phyloP scores from a whole-genome alignment of 2,329 filamentous ascomycete species.

The Arthrobotrys iridis region DNA sequence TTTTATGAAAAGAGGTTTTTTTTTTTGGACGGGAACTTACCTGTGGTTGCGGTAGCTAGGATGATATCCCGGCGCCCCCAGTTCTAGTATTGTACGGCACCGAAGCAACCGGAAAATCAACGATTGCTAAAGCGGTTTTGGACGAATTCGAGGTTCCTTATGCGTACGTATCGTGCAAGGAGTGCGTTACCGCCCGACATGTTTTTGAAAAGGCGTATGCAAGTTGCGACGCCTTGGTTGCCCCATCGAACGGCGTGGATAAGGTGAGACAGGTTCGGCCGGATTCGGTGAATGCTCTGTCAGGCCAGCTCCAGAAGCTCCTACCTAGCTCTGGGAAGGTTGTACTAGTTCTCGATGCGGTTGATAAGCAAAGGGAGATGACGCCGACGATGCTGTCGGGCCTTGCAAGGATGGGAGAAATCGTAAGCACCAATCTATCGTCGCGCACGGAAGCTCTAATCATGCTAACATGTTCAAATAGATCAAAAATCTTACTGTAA shows the following conservation, averaged over 20 bases:
- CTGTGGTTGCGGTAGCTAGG: slow-evolving; percentile 62
- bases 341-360: slow-evolving; percentile 79
- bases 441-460: background rate
- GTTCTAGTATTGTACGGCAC: slow-evolving; percentile 84
- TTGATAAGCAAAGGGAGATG: slow-evolving; percentile 84
- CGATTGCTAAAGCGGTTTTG: slow-evolving; percentile 73
- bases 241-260: slow-evolving; percentile 71
- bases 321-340: slow-evolving; percentile 63
- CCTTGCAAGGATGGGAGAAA: slow-evolving; percentile 81
- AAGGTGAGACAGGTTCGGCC: slow-evolving; percentile 59
- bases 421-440: slow-evolving; percentile 66
- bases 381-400: slow-evolving; percentile 81
- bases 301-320: slow-evolving; percentile 75
- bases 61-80: slow-evolving; percentile 73
- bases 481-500: slow-evolving; percentile 79
- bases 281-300: slow-evolving; percentile 72
- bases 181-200: slow-evolving; percentile 82
- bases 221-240: slow-evolving; percentile 15
- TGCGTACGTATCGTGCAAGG: slow-evolving; percentile 73
- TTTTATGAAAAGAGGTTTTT: background rate
- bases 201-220: slow-evolving; percentile 73
- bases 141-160: slow-evolving; percentile 66
- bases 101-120: slow-evolving; percentile 85
- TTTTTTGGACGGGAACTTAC: background rate
- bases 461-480: slow-evolving; percentile 61